Evolutionary conservation across 2,329 filamentous ascomycete genomes (phyloP).

Genomic region (Ophiognomonia clavigignenti-juglandacearum): DNA sequence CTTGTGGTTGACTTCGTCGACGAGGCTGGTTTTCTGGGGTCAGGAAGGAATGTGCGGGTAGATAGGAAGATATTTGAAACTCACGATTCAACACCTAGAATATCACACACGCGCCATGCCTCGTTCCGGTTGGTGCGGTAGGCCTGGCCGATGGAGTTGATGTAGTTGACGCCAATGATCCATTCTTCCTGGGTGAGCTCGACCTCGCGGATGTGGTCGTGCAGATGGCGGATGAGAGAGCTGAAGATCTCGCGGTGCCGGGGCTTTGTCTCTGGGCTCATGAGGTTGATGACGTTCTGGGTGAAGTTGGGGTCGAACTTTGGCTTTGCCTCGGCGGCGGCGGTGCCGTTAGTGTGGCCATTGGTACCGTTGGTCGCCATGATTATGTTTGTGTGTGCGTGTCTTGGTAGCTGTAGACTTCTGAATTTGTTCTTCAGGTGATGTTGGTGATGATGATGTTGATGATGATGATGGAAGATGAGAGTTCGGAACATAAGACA

Average conservation of each 20-base stretch:
- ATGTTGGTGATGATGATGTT: not conserved
- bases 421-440: not conserved
- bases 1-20: constrained; percentile 62
- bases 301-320: constrained; percentile 43
- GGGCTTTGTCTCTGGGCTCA: constrained; percentile 53
- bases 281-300: constrained; percentile 52
- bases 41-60: too few species aligned
- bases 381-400: not conserved
- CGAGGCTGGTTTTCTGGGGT: constrained; percentile 31
- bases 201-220: constrained; percentile 60
- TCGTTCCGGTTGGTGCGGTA: constrained; percentile 56
- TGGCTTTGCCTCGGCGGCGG: not conserved
- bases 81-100: constrained; percentile 54
- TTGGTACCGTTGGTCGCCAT: not conserved
- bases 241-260: constrained; percentile 50
- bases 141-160: constrained; percentile 58
- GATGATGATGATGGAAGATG: too few species aligned
- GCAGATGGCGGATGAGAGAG: constrained; percentile 53
- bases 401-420: too few species aligned
- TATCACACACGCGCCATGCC: constrained; percentile 57
- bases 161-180: constrained; percentile 50
- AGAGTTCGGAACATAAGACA: too few species aligned
- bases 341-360: not conserved
- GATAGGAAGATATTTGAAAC: too few species aligned
- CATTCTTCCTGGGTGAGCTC: constrained; percentile 60